Evolutionary conservation across 1,284 basidiomycete species (phyloP).

Genomic region (Lentinus polychrous): DNA sequence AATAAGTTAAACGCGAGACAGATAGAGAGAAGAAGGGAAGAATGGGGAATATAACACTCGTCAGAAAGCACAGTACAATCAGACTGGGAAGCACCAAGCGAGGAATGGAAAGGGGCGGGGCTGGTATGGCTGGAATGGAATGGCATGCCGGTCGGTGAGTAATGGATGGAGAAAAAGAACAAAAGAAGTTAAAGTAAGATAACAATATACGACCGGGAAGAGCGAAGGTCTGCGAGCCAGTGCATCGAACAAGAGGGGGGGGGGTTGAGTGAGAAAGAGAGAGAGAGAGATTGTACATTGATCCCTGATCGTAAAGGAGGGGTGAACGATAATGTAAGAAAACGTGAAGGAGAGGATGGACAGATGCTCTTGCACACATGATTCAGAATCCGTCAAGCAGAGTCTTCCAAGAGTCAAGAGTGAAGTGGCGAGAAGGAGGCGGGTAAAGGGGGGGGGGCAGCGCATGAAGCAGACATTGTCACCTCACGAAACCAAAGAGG

Average conservation of each 20-base stretch:
- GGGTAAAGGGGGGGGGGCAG: slow-evolving; percentile 5
- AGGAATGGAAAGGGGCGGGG: background rate
- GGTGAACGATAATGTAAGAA: background rate
- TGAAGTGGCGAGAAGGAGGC: background rate
- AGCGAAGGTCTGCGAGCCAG: background rate
- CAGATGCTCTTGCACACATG: too few relatives aligned
- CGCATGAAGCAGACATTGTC: slow-evolving; percentile 1
- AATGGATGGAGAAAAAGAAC: slow-evolving; percentile 1
- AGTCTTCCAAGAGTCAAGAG: too few relatives aligned
- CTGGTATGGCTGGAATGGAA: background rate
- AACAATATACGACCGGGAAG: too few relatives aligned
- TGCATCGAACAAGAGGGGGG: background rate
- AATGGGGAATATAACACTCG: too few relatives aligned
- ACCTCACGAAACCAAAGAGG: background rate
- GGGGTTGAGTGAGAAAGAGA: background rate
- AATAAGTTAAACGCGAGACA: too few relatives aligned
- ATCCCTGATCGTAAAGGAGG: background rate
- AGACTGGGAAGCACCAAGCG: background rate
- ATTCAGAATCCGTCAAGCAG: background rate
- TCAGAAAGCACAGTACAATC: background rate
- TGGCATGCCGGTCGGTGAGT: background rate
- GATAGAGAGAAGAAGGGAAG: too few relatives aligned
- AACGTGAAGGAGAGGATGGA: background rate
- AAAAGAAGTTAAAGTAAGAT: background rate
- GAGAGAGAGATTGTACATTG: background rate